These are phyloP conservation scores for Sphaerostilbella broomeana DNA, from an alignment of 2,329 filamentous ascomycete species.

Conservation along the genomic window DNA sequence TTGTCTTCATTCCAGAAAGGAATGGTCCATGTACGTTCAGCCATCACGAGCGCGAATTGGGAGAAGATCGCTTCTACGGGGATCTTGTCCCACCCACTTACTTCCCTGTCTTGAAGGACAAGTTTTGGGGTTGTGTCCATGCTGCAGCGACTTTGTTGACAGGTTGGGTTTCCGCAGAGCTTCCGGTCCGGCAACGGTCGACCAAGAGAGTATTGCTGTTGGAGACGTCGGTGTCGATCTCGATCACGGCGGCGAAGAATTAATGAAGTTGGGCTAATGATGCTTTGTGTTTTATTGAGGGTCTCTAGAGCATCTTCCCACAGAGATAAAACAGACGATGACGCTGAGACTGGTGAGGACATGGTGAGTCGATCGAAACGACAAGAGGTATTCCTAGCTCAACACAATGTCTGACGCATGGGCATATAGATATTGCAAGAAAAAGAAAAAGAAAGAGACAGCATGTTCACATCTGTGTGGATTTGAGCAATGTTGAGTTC, in stretches of 20 bases:
- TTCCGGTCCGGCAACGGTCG: slow-evolving; percentile 14
- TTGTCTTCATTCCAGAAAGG: slow-evolving; percentile 2
- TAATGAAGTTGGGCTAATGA: not conserved
- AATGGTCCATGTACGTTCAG: slow-evolving; percentile 5
- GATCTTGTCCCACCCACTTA: slow-evolving; percentile 10
- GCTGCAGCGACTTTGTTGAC: slow-evolving; percentile 9
- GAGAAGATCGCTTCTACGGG: slow-evolving; percentile 14
- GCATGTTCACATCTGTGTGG: no score
- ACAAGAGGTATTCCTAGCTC: no score
- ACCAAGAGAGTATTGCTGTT: slow-evolving; percentile 17
- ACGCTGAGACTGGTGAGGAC: no score
- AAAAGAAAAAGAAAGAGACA: not conserved
- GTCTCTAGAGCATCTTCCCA: no score
- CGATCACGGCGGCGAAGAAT: slow-evolving; percentile 16
- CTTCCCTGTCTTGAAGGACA: slow-evolving; percentile 6
- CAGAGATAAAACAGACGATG: no score
- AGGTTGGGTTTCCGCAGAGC: slow-evolving; percentile 18
- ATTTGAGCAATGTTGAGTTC: no score
- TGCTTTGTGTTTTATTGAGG: no score
- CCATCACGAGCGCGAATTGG: slow-evolving; percentile 17
- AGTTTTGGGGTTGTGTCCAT: not conserved
- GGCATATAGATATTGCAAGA: not conserved
- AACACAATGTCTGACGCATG: no score
- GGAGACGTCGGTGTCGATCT: slow-evolving; percentile 1
- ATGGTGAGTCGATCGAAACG: no score